Base-by-base conservation (phyloP, 2,329 filamentous ascomycete species). In the Epichloe aotearoae region DNA sequence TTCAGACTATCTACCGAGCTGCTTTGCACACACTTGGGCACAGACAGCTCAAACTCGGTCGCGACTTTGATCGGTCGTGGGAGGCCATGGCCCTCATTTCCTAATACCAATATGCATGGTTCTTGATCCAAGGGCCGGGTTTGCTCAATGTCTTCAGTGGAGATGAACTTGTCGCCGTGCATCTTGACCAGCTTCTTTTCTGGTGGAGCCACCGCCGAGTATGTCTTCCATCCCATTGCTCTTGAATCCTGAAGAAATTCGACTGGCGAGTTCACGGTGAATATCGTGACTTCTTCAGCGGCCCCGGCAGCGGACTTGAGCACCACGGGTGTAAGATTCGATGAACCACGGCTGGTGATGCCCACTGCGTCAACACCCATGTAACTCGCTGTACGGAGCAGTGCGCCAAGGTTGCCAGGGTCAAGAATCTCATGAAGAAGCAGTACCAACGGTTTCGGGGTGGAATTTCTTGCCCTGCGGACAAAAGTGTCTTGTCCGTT, bases 221-320 rank as follows among this genome's bases (percentile, higher is more conserved):
- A 95, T 41, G 91, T 79, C 49, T 77, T 76, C 93, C 93, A 98
- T 1, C 89, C 89, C 14, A 82, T 77, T 42, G 74, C 69, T 44
- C 76, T 76, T 6, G 86, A 91, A 3, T 73, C 68, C 33, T 75
- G 70, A 15, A 97, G 72, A 60, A 98, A 96, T 2, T 75, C 72
- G 1, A 74, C 69, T 0, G 88, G 77, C 33, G 84, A 79, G 33
- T 74, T 72, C 19, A 94, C 75, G 1, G 79, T 77, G 54, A 96
- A 82, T 2, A 96, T 69, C 0, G 80, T 79, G 47, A 96, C 71
- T 33, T 82, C 80, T 68, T 98, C 93, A 3, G 86, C 83, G 3
- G 91, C 91, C 7, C 93, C 93, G 0, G 88, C 83, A 1, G 90
- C 89, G 0, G 91, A 86, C 66, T 97, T 97, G 53, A 95, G 76